Base-by-base conservation (phyloP, 2,329 filamentous ascomycete species). In the Cryphonectria carpinicola region DNA sequence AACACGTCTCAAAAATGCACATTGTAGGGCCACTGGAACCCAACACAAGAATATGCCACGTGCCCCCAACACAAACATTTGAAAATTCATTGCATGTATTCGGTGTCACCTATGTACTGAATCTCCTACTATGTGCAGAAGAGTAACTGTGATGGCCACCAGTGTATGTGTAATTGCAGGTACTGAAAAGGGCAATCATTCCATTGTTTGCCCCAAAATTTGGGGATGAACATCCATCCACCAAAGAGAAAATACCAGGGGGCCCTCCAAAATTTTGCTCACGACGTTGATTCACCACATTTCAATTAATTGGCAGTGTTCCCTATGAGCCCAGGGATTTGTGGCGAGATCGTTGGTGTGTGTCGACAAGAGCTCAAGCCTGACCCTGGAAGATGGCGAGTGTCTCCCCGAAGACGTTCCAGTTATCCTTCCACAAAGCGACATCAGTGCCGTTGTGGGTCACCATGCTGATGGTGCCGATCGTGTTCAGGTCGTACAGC, bases 401-500 rank as follows among this genome's bases (percentile, higher is more conserved):
- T 2, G 75, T 75, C 41, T 76, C 74, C 52, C 79, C 78, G 74
- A 80, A 83, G 10, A 77, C 78, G 8, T 78, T 80, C 67, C 76
- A 76, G 61, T 82, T 82, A 66, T 81, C 79, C 25, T 70, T 71
- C 73, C 77, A 81, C n/a, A 74, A 68, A 3, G 80, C 80, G 6
- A 81, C 67, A 39, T 82, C 80, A n/a, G 69, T 56, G 22, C 78
- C 78, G 25, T 78, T 69, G 54, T 75, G 71, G 56, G 79, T 81
- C 22, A 82, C 74, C 81, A 83, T 83, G 61, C 75, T 76, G 56
- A 77, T 78, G 28, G 77, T 76, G 17, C 82, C 82, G 14, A 84
- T 77, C 1, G 82, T 84, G 74, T 83, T 81, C 39, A 84, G 76
- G 69, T 82, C 82, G 72, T 82, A 82, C 64, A 81, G 69, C 65